Conservation (phyloP, 257 asterid genomes). For the Nicotiana noctiflora region DNA sequence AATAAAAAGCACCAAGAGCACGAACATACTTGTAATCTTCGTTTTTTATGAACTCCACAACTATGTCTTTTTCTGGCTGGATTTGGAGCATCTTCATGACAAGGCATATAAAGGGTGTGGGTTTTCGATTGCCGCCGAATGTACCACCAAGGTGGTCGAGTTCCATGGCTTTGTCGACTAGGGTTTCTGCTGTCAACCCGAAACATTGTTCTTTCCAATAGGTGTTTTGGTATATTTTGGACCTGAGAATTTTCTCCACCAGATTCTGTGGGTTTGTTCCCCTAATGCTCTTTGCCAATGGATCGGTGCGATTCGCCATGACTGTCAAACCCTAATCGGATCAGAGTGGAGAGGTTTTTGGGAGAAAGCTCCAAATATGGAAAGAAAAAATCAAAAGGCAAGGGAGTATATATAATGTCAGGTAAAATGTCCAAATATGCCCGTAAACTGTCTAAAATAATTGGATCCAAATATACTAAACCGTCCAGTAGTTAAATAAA, state of each 20-base stretch:
- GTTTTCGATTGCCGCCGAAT: slow-evolving; percentile 67
- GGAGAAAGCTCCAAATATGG: neutral
- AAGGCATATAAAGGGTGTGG: slow-evolving; percentile 86
- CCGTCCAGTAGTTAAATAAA: too few relatives aligned
- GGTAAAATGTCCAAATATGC: too few relatives aligned
- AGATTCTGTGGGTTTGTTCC: slow-evolving; percentile 93
- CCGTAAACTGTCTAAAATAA: too few relatives aligned
- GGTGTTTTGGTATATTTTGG: slow-evolving; percentile 75
- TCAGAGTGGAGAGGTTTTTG: neutral
- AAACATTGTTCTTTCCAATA: slow-evolving; percentile 97
- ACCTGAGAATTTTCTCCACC: slow-evolving; percentile 82
- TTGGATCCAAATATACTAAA: too few relatives aligned
- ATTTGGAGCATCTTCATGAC: slow-evolving; percentile 96
- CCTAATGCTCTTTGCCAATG: slow-evolving; percentile 77
- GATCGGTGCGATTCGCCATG: slow-evolving; percentile 96
- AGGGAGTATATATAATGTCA: neutral
- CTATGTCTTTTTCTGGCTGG: slow-evolving; percentile 96
- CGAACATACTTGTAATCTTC: slow-evolving; percentile 95
- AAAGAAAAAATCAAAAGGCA: too few relatives aligned
- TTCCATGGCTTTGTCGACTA: slow-evolving; percentile 98
- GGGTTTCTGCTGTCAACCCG: slow-evolving; percentile 94
- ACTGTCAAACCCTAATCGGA: neutral
- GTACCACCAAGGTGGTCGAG: slow-evolving; percentile 95
- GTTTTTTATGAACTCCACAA: slow-evolving; percentile 86
- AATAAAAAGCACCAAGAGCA: slow-evolving; percentile 86